phyloP scores from a whole-genome alignment of 305 asterid species.

The Coffea humblotiana region DNA sequence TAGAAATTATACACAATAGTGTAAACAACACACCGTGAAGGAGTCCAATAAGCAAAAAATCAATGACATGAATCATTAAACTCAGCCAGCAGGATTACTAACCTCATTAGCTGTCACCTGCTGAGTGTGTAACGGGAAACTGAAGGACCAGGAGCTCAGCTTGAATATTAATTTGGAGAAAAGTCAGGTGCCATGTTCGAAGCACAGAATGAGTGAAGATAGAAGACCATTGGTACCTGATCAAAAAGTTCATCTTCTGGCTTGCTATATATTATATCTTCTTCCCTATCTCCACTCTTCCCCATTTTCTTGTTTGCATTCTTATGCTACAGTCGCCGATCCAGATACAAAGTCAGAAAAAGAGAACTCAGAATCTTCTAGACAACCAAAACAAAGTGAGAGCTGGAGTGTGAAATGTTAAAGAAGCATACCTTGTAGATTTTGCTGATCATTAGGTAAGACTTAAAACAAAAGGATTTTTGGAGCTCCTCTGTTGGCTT shows the following conservation, averaged over 20 bases:
- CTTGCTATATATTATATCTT: slow-evolving; percentile 54
- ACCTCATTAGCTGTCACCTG: slow-evolving; percentile 67
- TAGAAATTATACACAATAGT: background rate
- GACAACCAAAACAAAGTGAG: background rate
- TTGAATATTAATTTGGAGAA: slow-evolving; percentile 45
- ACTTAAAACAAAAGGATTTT: slow-evolving; percentile 63
- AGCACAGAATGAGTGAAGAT: slow-evolving; percentile 9
- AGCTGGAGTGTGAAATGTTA: background rate
- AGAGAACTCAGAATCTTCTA: slow-evolving; percentile 6
- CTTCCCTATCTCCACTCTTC: slow-evolving; percentile 40
- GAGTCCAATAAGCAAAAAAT: background rate
- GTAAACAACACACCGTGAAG: background rate
- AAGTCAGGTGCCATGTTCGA: slow-evolving; percentile 20
- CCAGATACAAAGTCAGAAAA: slow-evolving; percentile 5
- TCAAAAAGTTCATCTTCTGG: slow-evolving; percentile 76
- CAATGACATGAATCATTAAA: background rate
- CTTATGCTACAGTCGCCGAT: slow-evolving; percentile 50
- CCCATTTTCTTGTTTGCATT: slow-evolving; percentile 43
- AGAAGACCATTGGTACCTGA: slow-evolving; percentile 43
- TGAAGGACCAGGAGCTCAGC: slow-evolving; percentile 91
- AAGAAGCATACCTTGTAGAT: slow-evolving; percentile 61
- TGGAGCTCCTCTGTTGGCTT: slow-evolving; percentile 80
- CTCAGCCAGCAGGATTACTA: slow-evolving; percentile 24
- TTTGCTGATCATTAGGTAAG: slow-evolving; percentile 71
- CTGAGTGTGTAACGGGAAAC: slow-evolving; percentile 61